Conservation (phyloP, 2,329 filamentous ascomycete species). For the Arthrinium puccinioides region DNA sequence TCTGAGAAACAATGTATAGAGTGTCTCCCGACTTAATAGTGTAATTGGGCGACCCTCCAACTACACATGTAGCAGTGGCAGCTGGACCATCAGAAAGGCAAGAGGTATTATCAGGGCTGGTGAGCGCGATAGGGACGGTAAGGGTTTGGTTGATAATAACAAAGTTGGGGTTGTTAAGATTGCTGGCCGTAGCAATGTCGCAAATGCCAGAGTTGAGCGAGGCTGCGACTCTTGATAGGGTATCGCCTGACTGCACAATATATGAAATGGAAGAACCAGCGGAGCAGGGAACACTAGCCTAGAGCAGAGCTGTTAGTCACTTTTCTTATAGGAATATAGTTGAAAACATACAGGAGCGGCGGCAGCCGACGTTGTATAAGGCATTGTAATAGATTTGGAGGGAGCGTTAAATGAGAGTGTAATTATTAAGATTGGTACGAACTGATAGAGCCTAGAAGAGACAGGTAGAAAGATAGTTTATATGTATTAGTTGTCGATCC, state of each 20-base stretch:
- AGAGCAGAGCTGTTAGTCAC: too few relatives aligned
- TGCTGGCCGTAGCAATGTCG: slow-evolving; percentile 1
- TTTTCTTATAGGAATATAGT: too few relatives aligned
- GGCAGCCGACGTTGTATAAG: too few relatives aligned
- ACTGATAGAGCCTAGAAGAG: too few relatives aligned
- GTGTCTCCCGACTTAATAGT: background rate
- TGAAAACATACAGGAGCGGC: too few relatives aligned
- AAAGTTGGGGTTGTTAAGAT: background rate
- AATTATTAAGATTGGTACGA: too few relatives aligned
- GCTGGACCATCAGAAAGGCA: background rate
- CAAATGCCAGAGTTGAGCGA: slow-evolving; percentile 1
- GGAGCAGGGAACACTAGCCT: too few relatives aligned
- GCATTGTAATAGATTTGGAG: too few relatives aligned
- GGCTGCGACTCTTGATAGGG: background rate
- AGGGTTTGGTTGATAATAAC: background rate
- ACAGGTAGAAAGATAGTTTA: too few relatives aligned
- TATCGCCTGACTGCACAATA: slow-evolving; percentile 1
- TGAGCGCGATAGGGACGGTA: background rate
- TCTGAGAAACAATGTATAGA: background rate
- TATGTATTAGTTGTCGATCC: too few relatives aligned
- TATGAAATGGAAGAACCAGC: background rate
- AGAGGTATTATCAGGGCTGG: slow-evolving; percentile 1
- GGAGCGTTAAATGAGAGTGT: too few relatives aligned
- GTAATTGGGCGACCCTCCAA: background rate
- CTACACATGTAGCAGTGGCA: slow-evolving; percentile 1